Evolutionary conservation across 371 early-diverging fungal species (phyloP).

Genomic region (Actinomucor elegans): DNA sequence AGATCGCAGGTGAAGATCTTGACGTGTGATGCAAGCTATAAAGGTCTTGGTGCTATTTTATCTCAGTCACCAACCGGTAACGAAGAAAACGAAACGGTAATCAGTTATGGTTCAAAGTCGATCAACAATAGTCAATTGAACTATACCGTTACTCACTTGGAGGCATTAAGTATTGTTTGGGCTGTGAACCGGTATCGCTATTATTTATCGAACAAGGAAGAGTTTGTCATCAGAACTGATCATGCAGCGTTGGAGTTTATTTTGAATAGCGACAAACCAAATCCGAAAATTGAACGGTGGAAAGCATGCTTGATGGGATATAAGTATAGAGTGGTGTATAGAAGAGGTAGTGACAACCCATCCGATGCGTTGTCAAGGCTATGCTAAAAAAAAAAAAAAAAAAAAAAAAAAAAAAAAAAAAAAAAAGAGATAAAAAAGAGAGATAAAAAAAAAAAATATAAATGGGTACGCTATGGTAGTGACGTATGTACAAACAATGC

Average conservation of each 20-base stretch:
- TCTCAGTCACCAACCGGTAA: constrained; percentile 27
- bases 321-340: constrained; percentile 18
- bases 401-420: constrained; percentile 3
- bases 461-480: too few relatives aligned
- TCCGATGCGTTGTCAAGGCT: constrained; percentile 29
- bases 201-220: constrained; percentile 20
- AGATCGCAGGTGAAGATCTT: constrained; percentile 22
- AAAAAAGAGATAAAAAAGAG: too few relatives aligned
- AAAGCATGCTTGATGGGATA: constrained; percentile 22
- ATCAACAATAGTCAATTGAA: constrained; percentile 8
- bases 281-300: constrained; percentile 27
- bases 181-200: too few relatives aligned
- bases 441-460: not conserved
- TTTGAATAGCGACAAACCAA: constrained; percentile 5
- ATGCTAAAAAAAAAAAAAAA: not conserved
- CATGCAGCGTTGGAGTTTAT: constrained; percentile 21
- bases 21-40: too few relatives aligned
- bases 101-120: constrained; percentile 17
- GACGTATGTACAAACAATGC: too few relatives aligned
- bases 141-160: constrained; percentile 3
- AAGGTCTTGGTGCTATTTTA: constrained; percentile 37
- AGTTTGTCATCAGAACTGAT: constrained; percentile 34
- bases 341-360: constrained; percentile 21
- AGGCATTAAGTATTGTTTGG: constrained; percentile 16
- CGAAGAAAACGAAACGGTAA: constrained; percentile 14